Conservation (phyloP, 1,284 basidiomycete species). For the Cryptococcus sp. region DNA sequence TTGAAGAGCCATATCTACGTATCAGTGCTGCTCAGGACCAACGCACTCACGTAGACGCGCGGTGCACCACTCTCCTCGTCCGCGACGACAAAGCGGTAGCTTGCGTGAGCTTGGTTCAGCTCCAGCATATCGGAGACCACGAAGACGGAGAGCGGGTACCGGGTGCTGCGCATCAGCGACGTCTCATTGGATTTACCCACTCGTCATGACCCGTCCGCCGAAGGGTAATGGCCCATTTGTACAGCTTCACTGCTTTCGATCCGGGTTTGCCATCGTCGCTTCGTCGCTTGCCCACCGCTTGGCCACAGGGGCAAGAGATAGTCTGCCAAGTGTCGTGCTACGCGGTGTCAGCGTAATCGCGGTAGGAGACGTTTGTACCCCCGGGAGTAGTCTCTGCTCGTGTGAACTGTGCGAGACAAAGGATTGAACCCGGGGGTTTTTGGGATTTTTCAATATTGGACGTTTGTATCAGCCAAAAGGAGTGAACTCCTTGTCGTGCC, state of each 20-base stretch:
- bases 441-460: slow-evolving; percentile 67
- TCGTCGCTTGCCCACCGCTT: slow-evolving; percentile 69
- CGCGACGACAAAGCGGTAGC: slow-evolving; percentile 78
- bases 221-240: slow-evolving; percentile 81
- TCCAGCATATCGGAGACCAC: slow-evolving; percentile 84
- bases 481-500: slow-evolving; percentile 38
- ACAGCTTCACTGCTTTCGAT: slow-evolving; percentile 58
- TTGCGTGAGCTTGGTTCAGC: slow-evolving; percentile 81
- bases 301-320: slow-evolving; percentile 74
- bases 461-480: slow-evolving; percentile 83
- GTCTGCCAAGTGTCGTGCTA: slow-evolving; percentile 63
- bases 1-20: slow-evolving; percentile 82
- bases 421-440: slow-evolving; percentile 29
- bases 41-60: slow-evolving; percentile 67
- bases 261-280: slow-evolving; percentile 42
- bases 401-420: slow-evolving; percentile 58
- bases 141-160: slow-evolving; percentile 76
- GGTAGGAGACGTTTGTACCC: slow-evolving; percentile 9
- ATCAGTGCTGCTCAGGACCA: neutral
- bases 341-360: slow-evolving; percentile 9
- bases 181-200: neutral
- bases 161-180: slow-evolving; percentile 55
- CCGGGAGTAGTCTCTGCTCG: slow-evolving; percentile 75
- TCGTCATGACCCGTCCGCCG: slow-evolving; percentile 58
- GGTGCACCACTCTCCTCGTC: slow-evolving; percentile 79